Evolutionary conservation across 2,329 filamentous ascomycete genomes (phyloP).

Genomic region (Colletotrichum simmondsii): DNA sequence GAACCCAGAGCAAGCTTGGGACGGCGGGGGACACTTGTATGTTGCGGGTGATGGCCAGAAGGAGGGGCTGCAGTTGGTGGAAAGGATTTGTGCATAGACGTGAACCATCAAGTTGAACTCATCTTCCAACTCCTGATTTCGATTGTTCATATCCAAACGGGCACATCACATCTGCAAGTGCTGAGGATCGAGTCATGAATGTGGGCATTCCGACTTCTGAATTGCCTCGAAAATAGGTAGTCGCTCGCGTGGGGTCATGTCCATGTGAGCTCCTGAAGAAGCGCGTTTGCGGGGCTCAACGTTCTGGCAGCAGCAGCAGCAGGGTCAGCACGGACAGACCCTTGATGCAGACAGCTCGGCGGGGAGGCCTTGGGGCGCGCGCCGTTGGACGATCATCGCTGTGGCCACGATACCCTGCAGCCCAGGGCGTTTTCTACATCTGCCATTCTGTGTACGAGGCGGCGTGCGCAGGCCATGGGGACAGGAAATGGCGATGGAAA

Average conservation of each 20-base stretch:
- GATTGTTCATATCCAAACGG: neutral
- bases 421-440: neutral
- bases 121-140: neutral
- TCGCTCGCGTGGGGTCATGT: neutral
- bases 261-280: neutral
- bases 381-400: neutral
- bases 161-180: neutral
- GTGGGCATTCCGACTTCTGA: neutral
- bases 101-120: neutral
- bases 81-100: neutral
- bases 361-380: neutral
- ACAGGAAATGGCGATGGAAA: neutral
- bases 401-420: neutral
- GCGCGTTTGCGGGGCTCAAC: neutral
- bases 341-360: neutral
- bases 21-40: neutral
- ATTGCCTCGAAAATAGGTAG: neutral
- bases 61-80: too few relatives aligned
- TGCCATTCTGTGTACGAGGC: neutral
- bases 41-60: neutral
- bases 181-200: neutral
- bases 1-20: neutral
- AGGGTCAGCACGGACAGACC: slow-evolving; percentile 1
- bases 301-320: neutral
- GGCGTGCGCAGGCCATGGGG: neutral